Evolutionary conservation across 1,284 basidiomycete species (phyloP), one percentile per base, ranked within the genome.

Genomic region (Trametes hirsuta): DNA sequence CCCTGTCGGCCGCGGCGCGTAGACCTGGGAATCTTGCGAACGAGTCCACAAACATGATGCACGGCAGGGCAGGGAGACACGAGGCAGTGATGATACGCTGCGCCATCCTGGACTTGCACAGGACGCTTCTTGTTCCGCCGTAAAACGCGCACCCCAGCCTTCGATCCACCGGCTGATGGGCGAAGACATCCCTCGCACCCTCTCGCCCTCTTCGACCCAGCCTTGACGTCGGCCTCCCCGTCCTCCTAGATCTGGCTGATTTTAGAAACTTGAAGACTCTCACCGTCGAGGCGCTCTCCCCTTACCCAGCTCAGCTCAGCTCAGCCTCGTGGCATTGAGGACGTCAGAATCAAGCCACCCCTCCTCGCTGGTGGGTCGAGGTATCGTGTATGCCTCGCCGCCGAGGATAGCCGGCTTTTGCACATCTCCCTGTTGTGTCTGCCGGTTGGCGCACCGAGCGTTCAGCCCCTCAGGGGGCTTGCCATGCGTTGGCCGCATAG

Each of bases 291-390:
- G 58, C 63, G 56, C 56, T 45, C 30, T 30, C 53, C 39, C 55
- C 63, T 50, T 64, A 62, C 66, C 68, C 68, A 64, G 30, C 36
- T 59, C 57, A 61, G 66, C 66, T 57, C 44, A 39, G 21, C 58
- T 34, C n/a, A 6, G 53, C 62, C 65, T 61, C 68, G 64, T 66
- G 68, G 44, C 34, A 35, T 24, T 15, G 12, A 21, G 55, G 40
- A 64, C 66, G 66, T 61, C 61, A 56, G 55, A 25, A 18, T 50
- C 52, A 41, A 47, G 34, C 18, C 37, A 36, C 54, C n/a, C 39
- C 39, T 53, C 51, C 60, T 56, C 52, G 47, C 47, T 56, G 45
- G 46, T 47, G 53, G 36, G 47, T 40, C 34, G 52, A 48, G 58
- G 61, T 55, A 15, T 30, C 41, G 47, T 54, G 50, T 58, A 64